phyloP scores from a whole-genome alignment of 2,329 filamentous ascomycete genomes.

The Alternaria dauci region DNA sequence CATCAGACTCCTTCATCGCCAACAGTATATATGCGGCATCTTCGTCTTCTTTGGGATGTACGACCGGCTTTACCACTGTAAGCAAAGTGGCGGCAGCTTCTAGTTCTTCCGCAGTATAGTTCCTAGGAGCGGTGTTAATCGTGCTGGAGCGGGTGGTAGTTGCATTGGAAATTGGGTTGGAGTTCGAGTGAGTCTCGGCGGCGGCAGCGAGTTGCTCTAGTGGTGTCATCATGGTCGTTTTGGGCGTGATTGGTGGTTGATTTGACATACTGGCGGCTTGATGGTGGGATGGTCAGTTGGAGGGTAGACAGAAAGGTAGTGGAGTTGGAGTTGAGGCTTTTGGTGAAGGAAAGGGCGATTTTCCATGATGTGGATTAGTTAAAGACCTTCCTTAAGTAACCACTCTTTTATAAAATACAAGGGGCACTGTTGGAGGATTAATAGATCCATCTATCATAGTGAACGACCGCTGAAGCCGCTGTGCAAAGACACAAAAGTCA shows the following conservation, averaged over 20 bases:
- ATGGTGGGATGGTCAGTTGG: no score
- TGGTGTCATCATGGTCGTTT: neutral
- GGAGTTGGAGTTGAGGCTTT: neutral
- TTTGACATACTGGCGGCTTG: neutral
- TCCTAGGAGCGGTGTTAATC: neutral
- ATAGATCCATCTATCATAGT: neutral
- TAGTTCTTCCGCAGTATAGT: neutral
- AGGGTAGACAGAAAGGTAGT: neutral
- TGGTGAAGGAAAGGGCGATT: neutral
- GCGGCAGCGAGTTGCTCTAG: neutral
- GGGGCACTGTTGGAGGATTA: fast-evolving
- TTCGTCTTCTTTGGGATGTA: neutral
- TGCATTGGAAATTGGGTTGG: neutral
- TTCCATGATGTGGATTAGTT: neutral
- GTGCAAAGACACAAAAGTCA: neutral
- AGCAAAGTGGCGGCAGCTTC: neutral
- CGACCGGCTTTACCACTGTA: neutral
- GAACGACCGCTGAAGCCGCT: no score
- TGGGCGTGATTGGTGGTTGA: neutral
- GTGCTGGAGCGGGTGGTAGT: neutral
- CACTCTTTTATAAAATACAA: neutral
- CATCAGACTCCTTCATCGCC: neutral
- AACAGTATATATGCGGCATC: neutral
- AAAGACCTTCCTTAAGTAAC: neutral
- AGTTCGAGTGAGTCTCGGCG: neutral